Base-by-base conservation (phyloP, 768 basidiomycete genomes). In the Auriscalpium vulgare region DNA sequence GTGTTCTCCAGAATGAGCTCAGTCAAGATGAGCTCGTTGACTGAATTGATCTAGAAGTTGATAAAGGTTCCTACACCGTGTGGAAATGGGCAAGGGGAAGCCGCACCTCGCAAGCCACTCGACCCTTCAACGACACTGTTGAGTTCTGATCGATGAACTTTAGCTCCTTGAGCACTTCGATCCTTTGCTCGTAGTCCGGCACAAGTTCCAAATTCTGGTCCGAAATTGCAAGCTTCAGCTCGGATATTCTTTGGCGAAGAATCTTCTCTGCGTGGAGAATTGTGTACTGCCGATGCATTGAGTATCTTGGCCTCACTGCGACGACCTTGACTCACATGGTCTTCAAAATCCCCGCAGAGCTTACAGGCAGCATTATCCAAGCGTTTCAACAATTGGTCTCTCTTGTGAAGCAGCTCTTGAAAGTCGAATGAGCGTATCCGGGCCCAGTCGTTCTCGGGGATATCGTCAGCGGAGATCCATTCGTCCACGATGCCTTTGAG, bases 1-100 rank as follows among this genome's bases (percentile, higher is more conserved):
- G 90, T 88, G 66, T 99, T 99, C 66, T 99, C 97, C 51, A 98
- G 79, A 54, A 99, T 95, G 51, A 99, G 81, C 66, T 99, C 97
- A 0, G 97, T 99, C 48, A 98, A 76, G 49, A 99, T 82, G 23
- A 99, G 88, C 65, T 98, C 97, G 59, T 91, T 92, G n/a, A 88
- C 91, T 8, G 95, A 97, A 68, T 99, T 99, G 68, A 99, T 98
- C 95, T 97, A 64, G n/a, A 38, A 44, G 16, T 45, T 13, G 43
- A 35, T 38, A 16, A 36, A 36, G 37, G 55, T 49, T 40, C 8
- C 35, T 47, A 13, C 8, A 19, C 5, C 13, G 10, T 16, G 37
- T 8, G 14, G 10, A 19, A 36, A 47, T 19, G 19, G 48, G 38
- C 13, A 1, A 34, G 23, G 50, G 4, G 13, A 16, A 38, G 55